Evolutionary conservation across 2,329 filamentous ascomycete genomes (phyloP).

Genomic region (Xylariaceae sp.): DNA sequence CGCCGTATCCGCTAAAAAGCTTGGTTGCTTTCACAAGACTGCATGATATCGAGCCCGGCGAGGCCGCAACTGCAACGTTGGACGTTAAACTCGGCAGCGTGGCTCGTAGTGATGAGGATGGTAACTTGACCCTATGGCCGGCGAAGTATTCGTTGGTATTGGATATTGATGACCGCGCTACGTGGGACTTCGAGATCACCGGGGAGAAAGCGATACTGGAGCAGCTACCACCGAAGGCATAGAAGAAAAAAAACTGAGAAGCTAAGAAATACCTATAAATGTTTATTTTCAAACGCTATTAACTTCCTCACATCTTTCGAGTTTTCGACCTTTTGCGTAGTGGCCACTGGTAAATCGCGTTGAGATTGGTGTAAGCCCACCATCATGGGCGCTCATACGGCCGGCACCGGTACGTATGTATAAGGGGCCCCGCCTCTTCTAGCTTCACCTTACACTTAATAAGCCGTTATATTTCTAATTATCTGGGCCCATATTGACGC

Average conservation of each 20-base stretch:
- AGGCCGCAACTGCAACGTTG: constrained; percentile 39
- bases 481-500: no score
- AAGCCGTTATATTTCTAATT: no score
- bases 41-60: constrained; percentile 39
- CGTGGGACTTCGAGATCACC: constrained; percentile 49
- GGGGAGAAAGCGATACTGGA: constrained; percentile 47
- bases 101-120: constrained; percentile 51
- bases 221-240: constrained; percentile 32
- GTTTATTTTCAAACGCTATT: no score
- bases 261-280: no score
- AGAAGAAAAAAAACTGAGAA: constrained; percentile 1
- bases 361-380: no score
- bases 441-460: no score
- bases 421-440: no score
- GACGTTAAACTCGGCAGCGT: constrained; percentile 52
- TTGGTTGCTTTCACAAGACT: constrained; percentile 55
- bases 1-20: constrained; percentile 55
- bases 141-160: constrained; percentile 52
- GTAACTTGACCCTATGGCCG: constrained; percentile 56
- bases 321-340: no score
- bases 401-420: no score
- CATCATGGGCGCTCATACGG: no score
- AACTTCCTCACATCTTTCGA: no score
- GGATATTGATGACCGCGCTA: constrained; percentile 46
- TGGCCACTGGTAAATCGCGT: no score